Conservation (phyloP, 2,329 filamentous ascomycete genomes). For the Uncinocarpus reesii region DNA sequence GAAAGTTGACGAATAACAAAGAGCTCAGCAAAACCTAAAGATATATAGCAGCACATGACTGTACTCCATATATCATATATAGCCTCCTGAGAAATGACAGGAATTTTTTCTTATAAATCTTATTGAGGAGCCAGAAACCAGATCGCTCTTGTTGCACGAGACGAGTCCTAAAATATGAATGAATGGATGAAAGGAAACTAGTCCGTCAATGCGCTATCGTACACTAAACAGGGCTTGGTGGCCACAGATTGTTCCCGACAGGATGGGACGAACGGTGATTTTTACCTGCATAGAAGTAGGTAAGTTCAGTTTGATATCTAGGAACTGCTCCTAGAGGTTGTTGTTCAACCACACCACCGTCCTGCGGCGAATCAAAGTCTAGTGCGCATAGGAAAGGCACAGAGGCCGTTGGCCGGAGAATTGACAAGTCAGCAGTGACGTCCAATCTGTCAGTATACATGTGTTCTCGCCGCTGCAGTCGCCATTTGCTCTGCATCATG, state of each 20-base stretch:
- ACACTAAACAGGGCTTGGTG: slow-evolving; percentile 1
- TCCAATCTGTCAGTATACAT: background rate
- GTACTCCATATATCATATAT: slow-evolving; percentile 11
- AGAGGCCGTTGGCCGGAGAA: slow-evolving; percentile 5
- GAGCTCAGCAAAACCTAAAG: slow-evolving; percentile 11
- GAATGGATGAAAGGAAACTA: slow-evolving; percentile 8
- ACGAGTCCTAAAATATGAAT: slow-evolving; percentile 7
- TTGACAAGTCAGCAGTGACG: slow-evolving; percentile 11
- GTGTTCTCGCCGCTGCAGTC: slow-evolving; percentile 1
- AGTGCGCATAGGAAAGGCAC: background rate
- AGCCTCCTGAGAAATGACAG: background rate
- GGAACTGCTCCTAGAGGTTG: slow-evolving; percentile 9
- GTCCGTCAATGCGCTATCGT: slow-evolving; percentile 6
- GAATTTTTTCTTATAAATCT: background rate
- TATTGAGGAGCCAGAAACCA: slow-evolving; percentile 10
- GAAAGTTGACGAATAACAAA: slow-evolving; percentile 11
- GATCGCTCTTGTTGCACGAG: slow-evolving; percentile 9
- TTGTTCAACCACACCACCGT: slow-evolving; percentile 6
- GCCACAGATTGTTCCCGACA: slow-evolving; percentile 7
- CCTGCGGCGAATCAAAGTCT: slow-evolving; percentile 7
- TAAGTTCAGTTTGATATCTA: slow-evolving; percentile 9
- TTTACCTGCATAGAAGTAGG: slow-evolving; percentile 10
- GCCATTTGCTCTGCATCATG: slow-evolving; percentile 6
- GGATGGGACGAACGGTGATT: slow-evolving; percentile 11
- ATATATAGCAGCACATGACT: slow-evolving; percentile 10